Evolutionary conservation across 1,284 basidiomycete genomes (phyloP), one percentile per base, ranked within the genome.

Genomic region (Marasmius fiardii): DNA sequence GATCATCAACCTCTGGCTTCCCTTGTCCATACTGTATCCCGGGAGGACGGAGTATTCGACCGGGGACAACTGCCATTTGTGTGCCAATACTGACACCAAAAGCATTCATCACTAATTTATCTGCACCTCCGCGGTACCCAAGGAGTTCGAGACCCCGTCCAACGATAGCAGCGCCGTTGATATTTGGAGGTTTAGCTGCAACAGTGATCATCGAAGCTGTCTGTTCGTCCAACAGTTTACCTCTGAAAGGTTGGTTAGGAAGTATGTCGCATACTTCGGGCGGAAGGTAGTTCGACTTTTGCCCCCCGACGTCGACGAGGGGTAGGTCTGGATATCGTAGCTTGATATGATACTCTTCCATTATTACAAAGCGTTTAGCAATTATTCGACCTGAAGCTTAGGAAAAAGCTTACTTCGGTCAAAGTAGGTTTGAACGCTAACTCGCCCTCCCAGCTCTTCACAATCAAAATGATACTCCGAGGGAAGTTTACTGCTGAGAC

Each of bases 21-120:
- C 77, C 75, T 51, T 68, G 64, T 0, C 72, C 75, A 63, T 91
- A 91, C 45, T 77, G 71, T 55, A 91, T 72, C 3, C 68, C 71
- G 0, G 88, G 89, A 10, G 81, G 67, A 4, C 76, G 69, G 0
- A 91, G 77, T 56, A 90, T 79, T 33, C 88, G 82, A 2, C 83
- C 89, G 0, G 88, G 88, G 5, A 91, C 84, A 23, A 88, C 78
- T 1, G 85, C 76, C 88, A 92, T 90, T 55, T 88, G 75, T 1
- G 67, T 70, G 11, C 80, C 80, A 54, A 92, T 77, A 53, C 65
- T 71, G 54, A 90, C 69, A 1, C 85, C 86, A 66, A 91, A 90
- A 0, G 78, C 73, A 6, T 70, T 68, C 12, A 85, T 44, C 20
- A 44, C 69, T 1, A 78, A 2, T 20, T 41, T 20, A 41, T 41